phyloP scores from a whole-genome alignment of 192 early-diverging fungal genomes.

The Backusella parvicylindrica region DNA sequence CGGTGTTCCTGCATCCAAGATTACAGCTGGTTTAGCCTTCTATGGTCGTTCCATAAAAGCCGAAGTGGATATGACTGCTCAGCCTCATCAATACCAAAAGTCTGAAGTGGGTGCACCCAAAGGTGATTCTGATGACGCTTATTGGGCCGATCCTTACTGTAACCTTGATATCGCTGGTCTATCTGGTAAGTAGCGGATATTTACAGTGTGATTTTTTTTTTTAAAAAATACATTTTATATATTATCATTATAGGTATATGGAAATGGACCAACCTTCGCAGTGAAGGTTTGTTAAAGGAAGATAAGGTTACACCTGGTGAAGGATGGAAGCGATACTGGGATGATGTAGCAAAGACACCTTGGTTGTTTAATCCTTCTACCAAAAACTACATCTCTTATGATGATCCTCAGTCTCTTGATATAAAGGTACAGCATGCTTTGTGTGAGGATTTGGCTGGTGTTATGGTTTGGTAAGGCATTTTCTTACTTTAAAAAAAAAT shows the following conservation, averaged over 20 bases:
- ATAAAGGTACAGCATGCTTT: conserved; percentile 58
- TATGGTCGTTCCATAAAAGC: conserved; percentile 58
- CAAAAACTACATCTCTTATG: conserved; percentile 73
- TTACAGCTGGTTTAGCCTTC: conserved; percentile 56
- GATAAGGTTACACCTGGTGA: conserved; percentile 35
- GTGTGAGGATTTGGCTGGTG: conserved; percentile 50
- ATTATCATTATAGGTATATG: conserved; percentile 41
- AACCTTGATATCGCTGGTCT: conserved; percentile 34
- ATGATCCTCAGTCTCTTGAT: conserved; percentile 62
- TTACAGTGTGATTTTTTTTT: neutral
- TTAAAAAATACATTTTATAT: no score
- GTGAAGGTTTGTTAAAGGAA: conserved; percentile 44
- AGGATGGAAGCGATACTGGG: conserved; percentile 58
- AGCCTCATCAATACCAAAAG: conserved; percentile 36
- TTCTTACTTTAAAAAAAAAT: no score
- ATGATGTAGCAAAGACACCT: conserved; percentile 46
- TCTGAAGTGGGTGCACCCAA: conserved; percentile 41
- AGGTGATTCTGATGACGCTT: conserved; percentile 54
- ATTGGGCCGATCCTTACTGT: conserved; percentile 41
- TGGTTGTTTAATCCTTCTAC: conserved; percentile 53
- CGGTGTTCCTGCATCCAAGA: conserved; percentile 54
- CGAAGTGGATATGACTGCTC: conserved; percentile 20
- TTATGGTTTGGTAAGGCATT: conserved; percentile 54
- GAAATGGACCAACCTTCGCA: conserved; percentile 56
- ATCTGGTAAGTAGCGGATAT: conserved; percentile 27